These are phyloP conservation scores for Kwoniella heveanensis DNA, from an alignment of 768 basidiomycete genomes.

Conservation along the genomic window DNA sequence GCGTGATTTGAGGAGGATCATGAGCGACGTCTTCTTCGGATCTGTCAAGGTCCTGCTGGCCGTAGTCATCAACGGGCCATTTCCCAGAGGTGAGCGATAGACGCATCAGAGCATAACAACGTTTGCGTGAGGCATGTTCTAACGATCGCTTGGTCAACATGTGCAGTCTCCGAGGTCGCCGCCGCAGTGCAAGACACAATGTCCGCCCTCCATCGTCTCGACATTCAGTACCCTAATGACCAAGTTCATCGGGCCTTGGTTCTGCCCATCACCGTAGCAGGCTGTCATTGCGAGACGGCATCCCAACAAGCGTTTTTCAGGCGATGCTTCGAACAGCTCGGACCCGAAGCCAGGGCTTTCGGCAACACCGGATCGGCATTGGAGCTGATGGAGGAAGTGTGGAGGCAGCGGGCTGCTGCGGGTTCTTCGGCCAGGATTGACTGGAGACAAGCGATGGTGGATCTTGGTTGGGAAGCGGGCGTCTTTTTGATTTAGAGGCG, in stretches of 20 bases:
- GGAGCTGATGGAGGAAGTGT: slow-evolving; percentile 35
- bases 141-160: not conserved
- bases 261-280: slow-evolving; percentile 32
- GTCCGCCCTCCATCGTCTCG: slow-evolving; percentile 17
- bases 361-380: slow-evolving; percentile 28
- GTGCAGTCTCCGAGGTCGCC: slow-evolving; percentile 28
- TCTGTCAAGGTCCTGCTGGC: slow-evolving; percentile 27
- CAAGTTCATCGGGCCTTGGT: slow-evolving; percentile 26
- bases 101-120: not conserved
- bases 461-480: slow-evolving; percentile 25
- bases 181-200: slow-evolving; percentile 23
- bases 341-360: slow-evolving; percentile 29
- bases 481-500: slow-evolving; percentile 23
- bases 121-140: no score
- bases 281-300: slow-evolving; percentile 26
- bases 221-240: slow-evolving; percentile 12
- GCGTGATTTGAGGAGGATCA: slow-evolving; percentile 5
- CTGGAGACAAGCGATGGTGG: slow-evolving; percentile 27
- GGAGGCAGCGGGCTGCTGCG: slow-evolving; percentile 15
- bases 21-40: slow-evolving; percentile 28
- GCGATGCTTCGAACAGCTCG: slow-evolving; percentile 15
- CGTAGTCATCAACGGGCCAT: slow-evolving; percentile 25
- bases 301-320: slow-evolving; percentile 20
- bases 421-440: slow-evolving; percentile 4
- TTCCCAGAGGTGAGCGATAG: slow-evolving; percentile 25